Base-by-base conservation (phyloP, 176 grass and related monocot species). In the Juncus inflexus region DNA sequence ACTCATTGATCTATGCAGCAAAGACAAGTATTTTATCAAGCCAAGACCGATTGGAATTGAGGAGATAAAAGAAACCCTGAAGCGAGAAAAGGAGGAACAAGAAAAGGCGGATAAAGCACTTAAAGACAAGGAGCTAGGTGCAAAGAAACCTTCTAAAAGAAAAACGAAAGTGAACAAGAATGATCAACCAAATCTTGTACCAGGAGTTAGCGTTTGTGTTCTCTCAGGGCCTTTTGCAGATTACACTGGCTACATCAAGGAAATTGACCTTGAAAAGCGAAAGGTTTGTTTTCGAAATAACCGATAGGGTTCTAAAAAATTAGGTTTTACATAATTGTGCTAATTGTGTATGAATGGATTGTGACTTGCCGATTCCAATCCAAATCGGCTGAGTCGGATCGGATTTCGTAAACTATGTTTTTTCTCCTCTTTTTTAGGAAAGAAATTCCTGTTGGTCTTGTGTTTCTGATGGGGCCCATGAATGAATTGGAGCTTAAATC, bases 31-130 rank as follows among this genome's bases (percentile, higher is more conserved):
- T 73, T 89, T 99, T 80, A 89, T 83, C 81, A 99, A 92, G 74
- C 88, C 83, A 71, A 92, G 80, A 76, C 85, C 80, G 45, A 80
- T 92, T 77, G 66, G 75, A 58, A 6, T 61, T 43, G 85, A 99
- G 62, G 85, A 92, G 55, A 78, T 92, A 69, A 77, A 99, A 73
- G 83, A 85, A 3, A 80, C 86, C 67, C 69, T 90, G 64, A 61
- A 36, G 68, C 72, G 81, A 75, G 85, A 90, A 78, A 92, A 86
- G 67, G 83, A 82, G 58, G 83, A 89, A 43, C 94, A 99, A 82
- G 77, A 86, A 42, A 84, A 52, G 60, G 78, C 35, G 70, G 87
- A 84, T 39, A 72, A 35, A 81, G 85, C 87, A 65, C 54, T 75
- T 72, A 69, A 89, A 42, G 62, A 74, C 3, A 50, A 70, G 5